Evolutionary conservation across 805 yeast genomes (phyloP).

Genomic region (Starmerella lactis-condensi): DNA sequence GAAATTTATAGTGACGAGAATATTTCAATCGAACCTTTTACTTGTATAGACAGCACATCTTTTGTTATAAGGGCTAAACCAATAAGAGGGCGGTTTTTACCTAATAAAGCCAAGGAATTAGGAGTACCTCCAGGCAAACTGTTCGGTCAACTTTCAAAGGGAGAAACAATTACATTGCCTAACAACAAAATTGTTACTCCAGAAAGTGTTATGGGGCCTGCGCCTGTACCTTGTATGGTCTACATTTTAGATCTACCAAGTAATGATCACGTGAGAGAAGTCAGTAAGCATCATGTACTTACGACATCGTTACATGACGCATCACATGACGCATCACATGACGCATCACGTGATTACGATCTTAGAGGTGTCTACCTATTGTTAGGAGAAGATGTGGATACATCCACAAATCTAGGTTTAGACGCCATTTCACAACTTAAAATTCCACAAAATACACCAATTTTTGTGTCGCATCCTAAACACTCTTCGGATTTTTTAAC

Average conservation of each 20-base stretch:
- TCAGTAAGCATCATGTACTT: conserved; percentile 8
- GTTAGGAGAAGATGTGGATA: conserved; percentile 42
- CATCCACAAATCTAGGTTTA: neutral
- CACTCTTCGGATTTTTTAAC: conserved; percentile 44
- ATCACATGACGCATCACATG: too few relatives aligned
- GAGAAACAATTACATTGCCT: conserved; percentile 36
- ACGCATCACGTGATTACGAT: conserved; percentile 12
- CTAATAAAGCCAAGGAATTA: conserved; percentile 42
- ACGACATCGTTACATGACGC: too few relatives aligned
- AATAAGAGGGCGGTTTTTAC: conserved; percentile 58
- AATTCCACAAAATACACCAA: neutral
- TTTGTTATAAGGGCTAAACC: conserved; percentile 53
- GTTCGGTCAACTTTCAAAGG: conserved; percentile 42
- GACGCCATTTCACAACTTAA: neutral
- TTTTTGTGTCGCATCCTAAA: conserved; percentile 54
- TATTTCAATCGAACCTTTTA: conserved; percentile 16
- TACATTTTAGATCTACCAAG: conserved; percentile 60
- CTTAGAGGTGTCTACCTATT: conserved; percentile 51
- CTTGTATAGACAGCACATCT: conserved; percentile 24
- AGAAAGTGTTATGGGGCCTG: conserved; percentile 51
- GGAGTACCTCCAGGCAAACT: conserved; percentile 51
- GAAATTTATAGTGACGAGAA: conserved; percentile 15
- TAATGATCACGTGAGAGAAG: conserved; percentile 26
- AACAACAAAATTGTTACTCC: conserved; percentile 44
- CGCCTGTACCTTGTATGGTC: conserved; percentile 39